These are phyloP conservation scores for Paraconiothyrium brasiliense DNA, from an alignment of 2,329 filamentous ascomycete species.

Conservation along the genomic window DNA sequence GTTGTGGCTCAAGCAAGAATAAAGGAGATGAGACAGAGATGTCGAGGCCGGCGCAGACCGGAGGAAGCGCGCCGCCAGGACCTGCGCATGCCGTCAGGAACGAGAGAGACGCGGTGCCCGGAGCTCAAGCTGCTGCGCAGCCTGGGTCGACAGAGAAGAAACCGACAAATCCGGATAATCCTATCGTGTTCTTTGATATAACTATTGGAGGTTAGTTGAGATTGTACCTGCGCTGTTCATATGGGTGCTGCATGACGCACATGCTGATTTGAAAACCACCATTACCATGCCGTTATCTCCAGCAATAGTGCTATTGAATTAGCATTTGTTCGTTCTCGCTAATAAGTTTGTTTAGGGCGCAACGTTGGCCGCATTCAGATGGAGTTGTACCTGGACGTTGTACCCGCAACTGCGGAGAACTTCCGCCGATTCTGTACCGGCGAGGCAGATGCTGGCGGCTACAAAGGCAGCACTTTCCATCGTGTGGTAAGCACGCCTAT, in stretches of 20 bases:
- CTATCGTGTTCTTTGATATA: constrained; percentile 30
- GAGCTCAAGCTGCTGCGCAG: background rate
- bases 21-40: constrained; percentile 20
- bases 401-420: constrained; percentile 85
- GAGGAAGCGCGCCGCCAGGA: background rate
- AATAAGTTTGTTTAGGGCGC: constrained; percentile 11
- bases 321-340: background rate
- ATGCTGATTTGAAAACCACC: too few relatives aligned
- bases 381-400: constrained; percentile 80
- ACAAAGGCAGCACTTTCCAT: constrained; percentile 83
- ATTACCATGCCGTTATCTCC: background rate
- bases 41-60: constrained; percentile 19
- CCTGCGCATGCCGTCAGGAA: background rate
- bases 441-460: constrained; percentile 75
- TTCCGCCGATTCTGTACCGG: constrained; percentile 81
- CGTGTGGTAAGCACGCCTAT: constrained; percentile 71
- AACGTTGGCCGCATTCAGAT: constrained; percentile 83
- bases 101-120: background rate
- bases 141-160: constrained; percentile 16
- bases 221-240: background rate
- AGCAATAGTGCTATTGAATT: too few relatives aligned
- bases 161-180: constrained; percentile 24
- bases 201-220: constrained; percentile 20
- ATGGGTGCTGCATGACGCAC: background rate
- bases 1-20: constrained; percentile 25